These are phyloP conservation scores for Epicoccum nigrum DNA, from an alignment of 2,329 filamentous ascomycete genomes.

Conservation along the genomic window DNA sequence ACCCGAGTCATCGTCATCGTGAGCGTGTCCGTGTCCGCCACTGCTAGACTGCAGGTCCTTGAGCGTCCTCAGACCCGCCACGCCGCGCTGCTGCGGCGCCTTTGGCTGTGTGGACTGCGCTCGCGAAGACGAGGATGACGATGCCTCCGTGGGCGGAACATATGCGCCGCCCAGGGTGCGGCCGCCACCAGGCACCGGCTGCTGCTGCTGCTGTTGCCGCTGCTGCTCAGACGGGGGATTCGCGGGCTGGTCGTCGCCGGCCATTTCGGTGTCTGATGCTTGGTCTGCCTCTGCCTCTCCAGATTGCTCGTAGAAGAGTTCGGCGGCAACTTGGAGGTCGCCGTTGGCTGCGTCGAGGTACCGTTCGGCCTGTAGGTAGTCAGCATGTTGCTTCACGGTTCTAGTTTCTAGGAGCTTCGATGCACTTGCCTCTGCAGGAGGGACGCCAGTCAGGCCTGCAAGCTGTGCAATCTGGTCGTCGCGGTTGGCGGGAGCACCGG, in stretches of 20 bases:
- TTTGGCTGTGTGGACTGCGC: slow-evolving; percentile 30
- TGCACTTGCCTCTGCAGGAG: slow-evolving; percentile 39
- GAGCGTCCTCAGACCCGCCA: slow-evolving; percentile 50
- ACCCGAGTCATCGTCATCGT: slow-evolving; percentile 62
- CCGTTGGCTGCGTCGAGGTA: slow-evolving; percentile 53
- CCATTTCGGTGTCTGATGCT: slow-evolving; percentile 44
- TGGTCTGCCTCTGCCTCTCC: slow-evolving; percentile 27
- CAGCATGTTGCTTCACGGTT: slow-evolving; percentile 27
- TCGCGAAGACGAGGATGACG: slow-evolving; percentile 37
- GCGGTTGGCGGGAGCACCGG: slow-evolving; percentile 34
- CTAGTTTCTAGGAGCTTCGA: slow-evolving; percentile 39
- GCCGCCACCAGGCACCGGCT: slow-evolving; percentile 39
- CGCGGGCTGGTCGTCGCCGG: slow-evolving; percentile 38
- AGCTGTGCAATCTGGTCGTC: slow-evolving; percentile 47
- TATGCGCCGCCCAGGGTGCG: slow-evolving; percentile 47
- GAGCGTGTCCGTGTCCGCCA: slow-evolving; percentile 53
- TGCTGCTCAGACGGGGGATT: slow-evolving; percentile 7
- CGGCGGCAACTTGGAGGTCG: slow-evolving; percentile 53
- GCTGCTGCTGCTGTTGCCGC: slow-evolving; percentile 28
- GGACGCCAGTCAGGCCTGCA: slow-evolving; percentile 42
- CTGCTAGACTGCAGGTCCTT: slow-evolving; percentile 54
- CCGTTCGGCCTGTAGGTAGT: slow-evolving; percentile 50
- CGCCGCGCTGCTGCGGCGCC: slow-evolving; percentile 32
- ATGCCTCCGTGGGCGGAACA: slow-evolving; percentile 35
- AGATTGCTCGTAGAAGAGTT: slow-evolving; percentile 52